Base-by-base conservation (phyloP, 2,329 filamentous ascomycete genomes). In the Niveomyces coronatus region DNA sequence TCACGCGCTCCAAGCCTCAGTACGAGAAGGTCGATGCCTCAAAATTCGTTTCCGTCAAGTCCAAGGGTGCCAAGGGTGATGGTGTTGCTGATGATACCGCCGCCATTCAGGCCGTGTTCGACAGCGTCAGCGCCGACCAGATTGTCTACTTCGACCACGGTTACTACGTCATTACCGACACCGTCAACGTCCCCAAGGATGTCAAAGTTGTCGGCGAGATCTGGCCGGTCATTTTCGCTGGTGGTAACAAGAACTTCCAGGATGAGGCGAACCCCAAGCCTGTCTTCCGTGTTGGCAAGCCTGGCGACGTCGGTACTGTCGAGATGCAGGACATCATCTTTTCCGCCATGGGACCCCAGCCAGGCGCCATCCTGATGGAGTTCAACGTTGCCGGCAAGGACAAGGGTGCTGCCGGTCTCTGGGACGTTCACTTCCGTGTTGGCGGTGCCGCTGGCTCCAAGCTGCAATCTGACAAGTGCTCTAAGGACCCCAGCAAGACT, bases 371-470 rank as follows among this genome's bases (percentile, higher is more conserved):
- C 53, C 73, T 95, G 55, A 78, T 95, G 64, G 75, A 95, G 58
- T 95, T 86, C 83, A 95, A 95, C 62, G 67, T 94, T 29, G 76
- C 76, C 30, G 80, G 77, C 24, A 57, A 71, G 48, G 68, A 60
- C 39, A 71, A 79, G 41, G 86, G 85, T 32, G 74, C 77, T 2
- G 79, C 79, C 15, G 89, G 78, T 45, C 79, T 95, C 62, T 98
- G 88, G 85, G 91, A 98, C 53, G 80, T 88, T n/a, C 91, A 98
- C 67, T 82, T 91, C 64, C 85, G 91, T 53, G 76, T 98, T 50
- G 89, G 87, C 50, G 91, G 91, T 30, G 79, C 81, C 39, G 80
- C 83, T 4, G 89, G 89, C 43, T 93, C 88, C 19, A 63, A 84
- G 47, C 73, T 96, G 13, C 85, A 93, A 61, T 82, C 80, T 14